A percentile compares a stretch with the other conserved stretches of the same genome.
phyloP scores from a whole-genome alignment of 2,329 filamentous ascomycete genomes.

The Trematosphaeria pertusa region DNA sequence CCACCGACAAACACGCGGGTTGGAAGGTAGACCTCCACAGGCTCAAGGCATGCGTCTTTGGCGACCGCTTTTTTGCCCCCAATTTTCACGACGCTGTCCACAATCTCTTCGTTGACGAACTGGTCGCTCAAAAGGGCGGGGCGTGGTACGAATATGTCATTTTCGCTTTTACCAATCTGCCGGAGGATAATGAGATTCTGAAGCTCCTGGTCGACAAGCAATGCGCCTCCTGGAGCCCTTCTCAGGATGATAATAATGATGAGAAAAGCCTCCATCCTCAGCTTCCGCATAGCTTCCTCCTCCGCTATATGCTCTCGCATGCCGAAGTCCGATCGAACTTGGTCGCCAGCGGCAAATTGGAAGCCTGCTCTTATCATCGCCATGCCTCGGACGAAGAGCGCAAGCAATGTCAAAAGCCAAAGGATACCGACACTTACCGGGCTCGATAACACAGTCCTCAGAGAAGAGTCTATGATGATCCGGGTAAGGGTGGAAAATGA shows the following conservation, averaged over 20 bases:
- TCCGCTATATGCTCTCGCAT: too few relatives aligned
- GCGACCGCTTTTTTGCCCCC: slow-evolving; percentile 8
- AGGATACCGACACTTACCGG: too few relatives aligned
- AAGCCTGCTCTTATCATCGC: slow-evolving; percentile 15
- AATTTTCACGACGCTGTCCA: neutral
- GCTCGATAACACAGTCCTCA: too few relatives aligned
- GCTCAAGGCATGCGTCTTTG: slow-evolving; percentile 8
- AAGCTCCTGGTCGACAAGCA: slow-evolving; percentile 16
- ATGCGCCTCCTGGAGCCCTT: neutral
- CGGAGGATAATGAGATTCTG: slow-evolving; percentile 7
- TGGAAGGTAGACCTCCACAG: neutral
- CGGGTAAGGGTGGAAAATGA: too few relatives aligned
- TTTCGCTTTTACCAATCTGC: slow-evolving; percentile 15
- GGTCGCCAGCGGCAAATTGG: neutral
- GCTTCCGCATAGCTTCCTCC: too few relatives aligned
- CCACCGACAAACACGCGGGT: too few relatives aligned
- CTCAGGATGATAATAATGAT: slow-evolving; percentile 8
- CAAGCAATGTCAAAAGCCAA: too few relatives aligned
- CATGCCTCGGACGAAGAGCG: slow-evolving; percentile 1
- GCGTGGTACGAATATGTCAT: slow-evolving; percentile 7
- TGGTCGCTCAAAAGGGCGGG: neutral
- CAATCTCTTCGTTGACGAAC: neutral
- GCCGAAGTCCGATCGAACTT: too few relatives aligned
- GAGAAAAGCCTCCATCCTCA: neutral
- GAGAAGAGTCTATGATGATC: too few relatives aligned